Conservation (phyloP, 441 rosid genomes). For the Populus hybrid region DNA sequence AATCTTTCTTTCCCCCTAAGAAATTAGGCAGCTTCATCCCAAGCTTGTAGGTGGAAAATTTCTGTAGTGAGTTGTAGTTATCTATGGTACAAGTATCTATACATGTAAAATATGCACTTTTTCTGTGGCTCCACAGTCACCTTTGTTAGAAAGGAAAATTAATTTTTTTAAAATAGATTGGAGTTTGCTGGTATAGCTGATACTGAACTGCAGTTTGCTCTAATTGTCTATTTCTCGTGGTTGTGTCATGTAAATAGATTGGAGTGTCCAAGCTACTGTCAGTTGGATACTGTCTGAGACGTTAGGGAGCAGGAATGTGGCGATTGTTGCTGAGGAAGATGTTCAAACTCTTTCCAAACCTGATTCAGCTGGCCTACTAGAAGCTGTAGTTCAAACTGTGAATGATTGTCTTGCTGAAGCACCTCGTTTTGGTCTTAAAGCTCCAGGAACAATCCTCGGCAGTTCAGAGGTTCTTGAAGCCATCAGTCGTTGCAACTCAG, state of each 20-base stretch:
- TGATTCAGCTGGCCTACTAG: conserved; percentile 35
- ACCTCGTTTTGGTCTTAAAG: conserved; percentile 48
- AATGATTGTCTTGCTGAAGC: conserved; percentile 56
- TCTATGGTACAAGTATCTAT: background rate
- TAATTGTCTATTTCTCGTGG: conserved; percentile 16
- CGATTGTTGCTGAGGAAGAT: conserved; percentile 65
- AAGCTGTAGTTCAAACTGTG: conserved; percentile 47
- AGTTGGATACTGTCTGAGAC: conserved; percentile 60
- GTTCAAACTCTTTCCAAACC: conserved; percentile 42
- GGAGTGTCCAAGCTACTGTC: conserved; percentile 71
- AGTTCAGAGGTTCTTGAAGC: conserved; percentile 55
- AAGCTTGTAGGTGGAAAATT: background rate
- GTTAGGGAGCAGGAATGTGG: conserved; percentile 44
- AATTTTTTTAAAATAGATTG: no score
- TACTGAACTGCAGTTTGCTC: background rate
- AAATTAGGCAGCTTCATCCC: background rate
- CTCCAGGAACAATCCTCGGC: conserved; percentile 35
- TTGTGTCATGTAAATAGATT: conserved; percentile 37
- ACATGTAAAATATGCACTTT: background rate
- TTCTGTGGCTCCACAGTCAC: no score
- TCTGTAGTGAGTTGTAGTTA: background rate
- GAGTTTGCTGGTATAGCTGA: background rate
- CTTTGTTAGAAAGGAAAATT: no score
- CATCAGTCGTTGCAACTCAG: conserved; percentile 56
- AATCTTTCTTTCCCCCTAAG: background rate